Percentiles rank a stretch among this genome's conserved stretches.
Conservation (phyloP, 257 asterid genomes). For the Solanum medicagineum region DNA sequence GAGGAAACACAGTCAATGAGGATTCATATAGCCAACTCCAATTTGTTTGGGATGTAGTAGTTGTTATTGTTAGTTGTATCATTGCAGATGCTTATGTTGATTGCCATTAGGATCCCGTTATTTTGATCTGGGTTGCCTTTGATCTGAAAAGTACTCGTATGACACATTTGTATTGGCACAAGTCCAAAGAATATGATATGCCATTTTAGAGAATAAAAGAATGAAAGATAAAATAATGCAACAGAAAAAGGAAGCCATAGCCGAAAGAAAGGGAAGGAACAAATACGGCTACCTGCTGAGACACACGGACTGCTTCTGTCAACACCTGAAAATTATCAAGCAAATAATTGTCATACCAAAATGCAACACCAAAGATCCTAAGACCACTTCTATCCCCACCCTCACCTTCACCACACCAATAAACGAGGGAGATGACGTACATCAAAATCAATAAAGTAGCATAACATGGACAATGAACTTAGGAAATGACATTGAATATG, state of each 20-base stretch:
- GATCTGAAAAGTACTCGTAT: background rate
- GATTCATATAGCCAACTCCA: background rate
- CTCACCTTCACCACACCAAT: background rate
- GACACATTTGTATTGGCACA: background rate
- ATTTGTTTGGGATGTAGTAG: background rate
- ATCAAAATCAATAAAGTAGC: background rate
- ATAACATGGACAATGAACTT: background rate
- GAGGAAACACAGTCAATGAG: background rate
- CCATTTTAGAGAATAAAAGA: background rate
- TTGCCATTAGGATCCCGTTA: background rate
- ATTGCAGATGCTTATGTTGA: background rate
- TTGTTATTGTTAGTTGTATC: background rate
- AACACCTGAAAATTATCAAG: conserved; percentile 50
- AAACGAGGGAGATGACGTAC: background rate
- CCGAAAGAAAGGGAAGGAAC: background rate
- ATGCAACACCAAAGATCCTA: background rate
- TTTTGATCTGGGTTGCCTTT: background rate
- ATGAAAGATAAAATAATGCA: background rate
- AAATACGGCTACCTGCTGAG: conserved; percentile 66
- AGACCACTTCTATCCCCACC: background rate
- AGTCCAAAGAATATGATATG: background rate
- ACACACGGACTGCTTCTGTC: conserved; percentile 91
- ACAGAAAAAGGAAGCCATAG: background rate
- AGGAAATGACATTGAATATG: conserved; percentile 1
- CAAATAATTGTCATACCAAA: conserved; percentile 1